Evolutionary conservation across 192 early-diverging fungal genomes (phyloP).

Genomic region (Paraglomus brasilianum): DNA sequence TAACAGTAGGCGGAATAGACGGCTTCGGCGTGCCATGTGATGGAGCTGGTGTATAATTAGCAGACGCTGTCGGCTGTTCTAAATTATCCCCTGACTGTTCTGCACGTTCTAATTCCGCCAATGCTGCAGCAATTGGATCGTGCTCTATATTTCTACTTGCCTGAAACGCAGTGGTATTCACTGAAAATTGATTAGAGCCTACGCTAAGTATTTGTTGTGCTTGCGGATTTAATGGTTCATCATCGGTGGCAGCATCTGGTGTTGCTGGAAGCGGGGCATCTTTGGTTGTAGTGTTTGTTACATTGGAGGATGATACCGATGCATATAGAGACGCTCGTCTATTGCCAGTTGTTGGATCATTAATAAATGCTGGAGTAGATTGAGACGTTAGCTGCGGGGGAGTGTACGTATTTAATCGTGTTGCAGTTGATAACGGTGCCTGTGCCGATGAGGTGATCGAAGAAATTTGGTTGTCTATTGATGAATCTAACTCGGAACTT

Average conservation of each 20-base stretch:
- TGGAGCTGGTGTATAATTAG: not conserved
- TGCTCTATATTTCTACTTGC: not conserved
- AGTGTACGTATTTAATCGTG: not conserved
- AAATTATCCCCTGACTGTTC: not conserved
- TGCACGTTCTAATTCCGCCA: not conserved
- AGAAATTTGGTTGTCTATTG: not conserved
- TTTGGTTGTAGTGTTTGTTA: not conserved
- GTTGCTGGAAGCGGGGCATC: not conserved
- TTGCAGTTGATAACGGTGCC: not conserved
- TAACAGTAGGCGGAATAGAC: not conserved
- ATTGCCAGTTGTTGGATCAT: not conserved
- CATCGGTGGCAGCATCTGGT: constrained; percentile 26
- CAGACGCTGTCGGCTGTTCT: not conserved
- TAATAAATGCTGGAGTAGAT: not conserved
- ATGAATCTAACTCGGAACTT: not conserved
- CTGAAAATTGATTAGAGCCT: constrained; percentile 44
- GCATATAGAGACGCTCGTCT: not conserved
- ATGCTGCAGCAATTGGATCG: constrained; percentile 9
- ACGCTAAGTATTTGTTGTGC: constrained; percentile 41
- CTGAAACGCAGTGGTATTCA: constrained; percentile 16
- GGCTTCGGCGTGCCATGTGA: constrained; percentile 10
- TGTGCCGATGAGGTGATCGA: not conserved
- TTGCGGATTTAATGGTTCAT: constrained; percentile 37
- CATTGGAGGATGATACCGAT: not conserved
- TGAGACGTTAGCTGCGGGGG: not conserved